Base-by-base conservation (phyloP, 1,284 basidiomycete species). In the Phellopilus nigrolimitatus region DNA sequence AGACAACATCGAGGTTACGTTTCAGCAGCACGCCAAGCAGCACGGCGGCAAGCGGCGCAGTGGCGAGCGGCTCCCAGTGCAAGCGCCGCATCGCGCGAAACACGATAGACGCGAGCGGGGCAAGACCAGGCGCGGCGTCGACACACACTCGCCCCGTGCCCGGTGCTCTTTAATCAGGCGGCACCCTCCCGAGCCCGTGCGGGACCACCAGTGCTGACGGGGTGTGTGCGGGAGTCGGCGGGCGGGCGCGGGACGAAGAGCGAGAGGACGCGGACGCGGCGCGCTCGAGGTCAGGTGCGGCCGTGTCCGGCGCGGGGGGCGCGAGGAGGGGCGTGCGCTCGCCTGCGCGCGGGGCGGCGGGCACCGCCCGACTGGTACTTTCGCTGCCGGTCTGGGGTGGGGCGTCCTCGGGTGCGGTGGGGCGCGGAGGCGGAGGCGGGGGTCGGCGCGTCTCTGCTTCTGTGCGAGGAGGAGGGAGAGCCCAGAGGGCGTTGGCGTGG, bases 1-100 rank as follows among this genome's bases (percentile, higher is more conserved):
- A 91, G 38, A 98, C 84, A 4, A 94, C 95, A 63, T 99, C 95
- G 21, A 99, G 74, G 38, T 98, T 79, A 63, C n/a, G n/a, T n/a
- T 99, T 99, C 57, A 99, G 72, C 39, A 98, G 68, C 57, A 84
- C 77, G 2, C 95, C 95, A 8, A 98, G 73, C 9, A 95, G 66
- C 8, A 95, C 92, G 0, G 93, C 91, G 0, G 95, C 95, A 15
- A 94, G 9, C 8, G 51, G 19, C n/a, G 33, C 47, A 13, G 44
- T 43, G 10, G 47, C 24, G 17, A 4, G 17, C 42, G 1, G 42
- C 40, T 8, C 28, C 41, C 17, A 15, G 22, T 10, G 38, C 15
- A 33, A 37, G 43, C 31, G 21, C 6, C 22, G 2, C 25, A 15
- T 15, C 43, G 6, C 13, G 15, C 5, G 15, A 38, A n/a, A n/a